Evolutionary conservation across 2,329 filamentous ascomycete genomes (phyloP).

Genomic region (Cladosporium sp.): DNA sequence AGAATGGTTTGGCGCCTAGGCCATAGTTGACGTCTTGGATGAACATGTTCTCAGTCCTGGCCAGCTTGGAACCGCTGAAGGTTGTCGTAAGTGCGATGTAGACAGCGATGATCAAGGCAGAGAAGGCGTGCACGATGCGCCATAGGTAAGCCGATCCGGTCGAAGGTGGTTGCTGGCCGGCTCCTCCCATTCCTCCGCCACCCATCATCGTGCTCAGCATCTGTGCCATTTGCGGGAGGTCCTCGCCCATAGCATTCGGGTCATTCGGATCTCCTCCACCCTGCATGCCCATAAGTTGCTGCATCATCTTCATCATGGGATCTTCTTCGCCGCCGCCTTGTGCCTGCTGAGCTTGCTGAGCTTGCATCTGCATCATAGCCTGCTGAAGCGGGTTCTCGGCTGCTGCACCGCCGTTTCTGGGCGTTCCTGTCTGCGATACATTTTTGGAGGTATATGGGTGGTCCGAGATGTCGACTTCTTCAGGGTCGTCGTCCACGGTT

Average conservation of each 20-base stretch:
- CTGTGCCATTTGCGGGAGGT: slow-evolving; percentile 41
- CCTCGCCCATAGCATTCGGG: slow-evolving; percentile 35
- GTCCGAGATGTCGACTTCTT: slow-evolving; percentile 74
- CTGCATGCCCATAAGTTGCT: slow-evolving; percentile 61
- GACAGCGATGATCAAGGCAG: slow-evolving; percentile 64
- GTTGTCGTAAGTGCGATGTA: slow-evolving; percentile 66
- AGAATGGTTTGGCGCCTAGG: slow-evolving; percentile 61
- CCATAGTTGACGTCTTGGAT: slow-evolving; percentile 35
- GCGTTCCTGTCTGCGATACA: slow-evolving; percentile 18
- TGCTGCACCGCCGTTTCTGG: slow-evolving; percentile 8
- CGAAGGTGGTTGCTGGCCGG: slow-evolving; percentile 32
- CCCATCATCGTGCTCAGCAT: slow-evolving; percentile 45
- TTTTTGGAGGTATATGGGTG: slow-evolving; percentile 32
- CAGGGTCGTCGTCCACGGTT: slow-evolving; percentile 57
- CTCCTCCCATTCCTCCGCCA: slow-evolving; percentile 17
- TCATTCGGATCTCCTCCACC: slow-evolving; percentile 23
- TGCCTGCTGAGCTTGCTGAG: slow-evolving; percentile 17
- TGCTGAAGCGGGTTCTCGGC: slow-evolving; percentile 25
- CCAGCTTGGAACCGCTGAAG: slow-evolving; percentile 63
- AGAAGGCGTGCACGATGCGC: slow-evolving; percentile 69
- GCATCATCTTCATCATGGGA: slow-evolving; percentile 70
- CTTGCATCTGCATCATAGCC: slow-evolving; percentile 29
- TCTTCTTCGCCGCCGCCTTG: slow-evolving; percentile 43
- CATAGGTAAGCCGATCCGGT: slow-evolving; percentile 55
- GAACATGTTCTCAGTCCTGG: slow-evolving; percentile 41